Base-by-base conservation (phyloP, 2,329 filamentous ascomycete genomes). In the Cercospora janseana region DNA sequence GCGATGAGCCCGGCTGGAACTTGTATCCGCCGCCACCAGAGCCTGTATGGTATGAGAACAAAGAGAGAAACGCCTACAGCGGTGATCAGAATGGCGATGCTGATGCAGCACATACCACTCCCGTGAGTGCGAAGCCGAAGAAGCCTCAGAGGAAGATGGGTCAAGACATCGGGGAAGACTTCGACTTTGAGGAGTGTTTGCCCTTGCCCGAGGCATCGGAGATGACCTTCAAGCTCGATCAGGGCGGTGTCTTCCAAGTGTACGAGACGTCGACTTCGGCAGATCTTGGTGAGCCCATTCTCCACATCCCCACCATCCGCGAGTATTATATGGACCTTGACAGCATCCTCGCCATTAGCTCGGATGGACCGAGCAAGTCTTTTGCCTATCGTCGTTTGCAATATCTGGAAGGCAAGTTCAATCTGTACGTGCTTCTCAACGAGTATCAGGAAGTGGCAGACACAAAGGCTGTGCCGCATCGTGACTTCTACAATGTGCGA, bases 401-500 rank as follows among this genome's bases (percentile, higher is more conserved):
- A 63, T 98, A 97, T 67, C 75, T 98, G 6, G 93, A 98, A 72
- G 92, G 90, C 53, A 96, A 96, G 67, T 98, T 95, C 72, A 95
- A 96, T 66, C 79, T 98, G 16, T 96, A 98, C 66, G 82, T 85
- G 16, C 80, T 98, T 23, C 75, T 97, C 51, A 97, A 98, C 66
- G 93, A 96, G 69, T 97, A 97, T 61, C 91, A 97, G 66, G 93
- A 98, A 70, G 93, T 94, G 45, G 92, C 93, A 52, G 93, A 98
- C 74, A 96, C 88, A 69, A 98, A 98, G 70, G 92, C 88, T 63
- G 93, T 97, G 47, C 93, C 93, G 2, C 93, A 98, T 70, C 84
- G 93, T 74, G 93, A 98, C 71, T 98, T 98, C 67, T 98, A 98
- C 76, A 98, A 98, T 66, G 93, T 98, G 41, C 82, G 93, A 66